Percentiles rank a stretch among this genome's conserved stretches.
Conservation (phyloP, 2,329 filamentous ascomycete genomes). For the Aureobasidium pullulans region DNA sequence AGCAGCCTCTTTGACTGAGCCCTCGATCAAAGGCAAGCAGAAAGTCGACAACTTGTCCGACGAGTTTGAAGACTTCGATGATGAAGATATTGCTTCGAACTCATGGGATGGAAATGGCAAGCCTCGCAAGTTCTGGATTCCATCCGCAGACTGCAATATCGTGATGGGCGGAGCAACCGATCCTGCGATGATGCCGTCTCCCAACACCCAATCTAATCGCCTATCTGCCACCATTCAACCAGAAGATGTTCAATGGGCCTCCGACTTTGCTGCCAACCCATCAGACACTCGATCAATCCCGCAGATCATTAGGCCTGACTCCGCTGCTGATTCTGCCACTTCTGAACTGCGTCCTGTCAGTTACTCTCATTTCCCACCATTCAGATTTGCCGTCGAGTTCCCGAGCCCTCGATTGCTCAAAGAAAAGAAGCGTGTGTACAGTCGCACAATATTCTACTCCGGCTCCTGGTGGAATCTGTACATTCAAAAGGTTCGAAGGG, state of each 20-base stretch:
- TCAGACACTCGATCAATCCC: constrained; percentile 24
- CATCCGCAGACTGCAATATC: constrained; percentile 47
- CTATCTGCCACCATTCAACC: constrained; percentile 46
- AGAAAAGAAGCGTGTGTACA: constrained; percentile 53
- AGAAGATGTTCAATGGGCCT: constrained; percentile 49
- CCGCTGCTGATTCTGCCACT: constrained; percentile 22
- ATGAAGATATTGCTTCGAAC: constrained; percentile 36
- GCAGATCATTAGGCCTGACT: constrained; percentile 9
- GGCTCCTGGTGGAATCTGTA: constrained; percentile 56
- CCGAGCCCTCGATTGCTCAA: constrained; percentile 49
- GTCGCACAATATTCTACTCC: constrained; percentile 52
- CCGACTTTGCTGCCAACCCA: constrained; percentile 46
- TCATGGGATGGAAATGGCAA: constrained; percentile 49
- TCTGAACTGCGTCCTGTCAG: constrained; percentile 29
- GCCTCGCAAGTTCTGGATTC: constrained; percentile 52
- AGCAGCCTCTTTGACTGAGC: not conserved
- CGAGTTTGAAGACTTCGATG: constrained; percentile 24
- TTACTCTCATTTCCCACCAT: constrained; percentile 51
- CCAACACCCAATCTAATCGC: constrained; percentile 35
- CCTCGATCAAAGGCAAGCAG: constrained; percentile 39
- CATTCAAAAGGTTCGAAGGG: constrained; percentile 50
- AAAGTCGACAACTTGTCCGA: constrained; percentile 20
- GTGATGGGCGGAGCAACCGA: constrained; percentile 49
- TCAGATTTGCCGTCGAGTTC: constrained; percentile 53
- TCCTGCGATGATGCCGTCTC: constrained; percentile 42